Base-by-base conservation (phyloP, 176 grass and related monocot genomes). In the Microstegium vimineum region DNA sequence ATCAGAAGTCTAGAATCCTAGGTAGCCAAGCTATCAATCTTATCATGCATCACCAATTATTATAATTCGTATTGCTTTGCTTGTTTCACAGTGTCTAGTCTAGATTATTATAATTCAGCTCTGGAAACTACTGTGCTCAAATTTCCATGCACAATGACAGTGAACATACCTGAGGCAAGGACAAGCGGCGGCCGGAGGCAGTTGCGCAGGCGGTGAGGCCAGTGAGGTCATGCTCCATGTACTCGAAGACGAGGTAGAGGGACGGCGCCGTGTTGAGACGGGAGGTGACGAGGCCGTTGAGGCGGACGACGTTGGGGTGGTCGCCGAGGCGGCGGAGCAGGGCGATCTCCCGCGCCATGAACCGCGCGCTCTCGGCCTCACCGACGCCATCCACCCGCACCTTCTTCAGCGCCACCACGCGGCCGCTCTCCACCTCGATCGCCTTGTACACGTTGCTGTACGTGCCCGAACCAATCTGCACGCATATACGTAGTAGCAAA, bases 371-470 rank as follows among this genome's bases (percentile, higher is more conserved):
- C 76, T 90, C 94, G 5, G 73, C 86, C 63, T 82, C 88, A 30
- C 85, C 83, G 10, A 86, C 85, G 40, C 87, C 90, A 59, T 99
- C 97, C 30, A 90, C 81, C 18, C 93, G 64, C 63, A 99, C 97
- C 85, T 99, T 99, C 89, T 99, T 99, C 83, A 99, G 64, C 61
- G 97, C 97, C 66, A 99, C 93, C 86, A 96, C 85, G 18, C 57
- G 31, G 73, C 87, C 82, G 57, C 65, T 94, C 82, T 81, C 89
- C 84, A 87, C 43, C 34, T 99, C 97, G 2, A 84, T 89, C 74
- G 97, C 97, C 88, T 96, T 99, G 91, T 99, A 99, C 82, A 99
- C 97, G 62, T 99, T 99, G 67, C 93, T 96, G 84, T 99, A 99
- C 10, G 97, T 99, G 28, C 97, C 97, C 37, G 97, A 99, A 56